These are phyloP conservation scores for Teunomyces funiuensis DNA, from an alignment of 805 yeast species.

Conservation along the genomic window DNA sequence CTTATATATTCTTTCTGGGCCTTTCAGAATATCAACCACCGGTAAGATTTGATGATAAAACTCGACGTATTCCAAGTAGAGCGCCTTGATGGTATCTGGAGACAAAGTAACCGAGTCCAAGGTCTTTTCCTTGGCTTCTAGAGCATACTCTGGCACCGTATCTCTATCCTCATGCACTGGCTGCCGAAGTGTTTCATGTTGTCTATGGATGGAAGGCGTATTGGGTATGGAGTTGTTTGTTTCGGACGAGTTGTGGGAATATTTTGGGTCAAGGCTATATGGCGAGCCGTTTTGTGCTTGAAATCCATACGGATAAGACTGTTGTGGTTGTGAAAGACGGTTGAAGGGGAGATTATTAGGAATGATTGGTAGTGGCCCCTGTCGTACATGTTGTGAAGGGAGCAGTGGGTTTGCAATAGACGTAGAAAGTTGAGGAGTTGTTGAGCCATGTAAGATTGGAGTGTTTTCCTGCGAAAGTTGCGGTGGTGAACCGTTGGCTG, in stretches of 20 bases:
- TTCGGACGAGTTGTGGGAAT: constrained; percentile 18
- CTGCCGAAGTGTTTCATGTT: constrained; percentile 4
- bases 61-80: constrained; percentile 69
- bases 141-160: constrained; percentile 31
- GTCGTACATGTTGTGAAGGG: constrained; percentile 1
- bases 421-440: background rate
- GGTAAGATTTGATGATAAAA: constrained; percentile 86
- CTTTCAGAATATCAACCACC: constrained; percentile 75
- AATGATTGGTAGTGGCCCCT: background rate
- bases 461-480: background rate
- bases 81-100: constrained; percentile 56
- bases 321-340: background rate
- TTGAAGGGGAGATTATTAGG: background rate
- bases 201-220: constrained; percentile 25
- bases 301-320: background rate
- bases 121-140: constrained; percentile 63
- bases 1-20: constrained; percentile 77
- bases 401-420: background rate
- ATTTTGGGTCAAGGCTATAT: constrained; percentile 6
- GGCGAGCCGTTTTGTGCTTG: background rate
- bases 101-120: constrained; percentile 67
- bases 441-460: background rate
- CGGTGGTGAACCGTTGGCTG: background rate
- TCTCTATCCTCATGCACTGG: background rate
- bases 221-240: constrained; percentile 27